phyloP scores from a whole-genome alignment of 2,329 filamentous ascomycete genomes.

The Cladobotryum protrusum region DNA sequence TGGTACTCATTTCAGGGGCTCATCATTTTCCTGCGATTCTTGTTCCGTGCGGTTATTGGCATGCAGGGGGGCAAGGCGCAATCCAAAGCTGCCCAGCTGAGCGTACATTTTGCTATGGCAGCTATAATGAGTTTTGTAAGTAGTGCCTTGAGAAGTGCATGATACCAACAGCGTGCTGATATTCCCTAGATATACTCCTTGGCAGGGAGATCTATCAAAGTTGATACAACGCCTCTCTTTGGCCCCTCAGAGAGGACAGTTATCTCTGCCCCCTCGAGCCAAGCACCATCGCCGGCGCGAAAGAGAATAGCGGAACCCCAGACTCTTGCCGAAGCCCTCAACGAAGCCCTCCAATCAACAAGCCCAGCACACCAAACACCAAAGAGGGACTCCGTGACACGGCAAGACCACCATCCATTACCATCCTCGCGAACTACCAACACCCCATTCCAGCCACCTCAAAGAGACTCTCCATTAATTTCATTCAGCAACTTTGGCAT shows the following conservation, averaged over 20 bases:
- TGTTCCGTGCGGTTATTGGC: conserved; percentile 39
- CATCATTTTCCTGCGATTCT: conserved; percentile 48
- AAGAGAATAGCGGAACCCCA: conserved; percentile 28
- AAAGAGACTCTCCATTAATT: background rate
- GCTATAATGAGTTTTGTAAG: conserved; percentile 49
- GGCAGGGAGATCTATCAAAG: conserved; percentile 41
- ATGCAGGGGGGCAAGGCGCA: conserved; percentile 33
- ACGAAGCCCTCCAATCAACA: conserved; percentile 26
- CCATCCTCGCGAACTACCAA: conserved; percentile 1
- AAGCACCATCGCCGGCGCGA: conserved; percentile 17
- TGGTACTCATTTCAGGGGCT: conserved; percentile 63
- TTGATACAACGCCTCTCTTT: conserved; percentile 54
- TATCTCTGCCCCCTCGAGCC: conserved; percentile 19
- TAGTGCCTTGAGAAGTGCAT: conserved; percentile 8
- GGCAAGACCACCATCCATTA: conserved; percentile 2
- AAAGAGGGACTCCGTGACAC: conserved; percentile 6
- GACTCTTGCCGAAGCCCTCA: conserved; percentile 37
- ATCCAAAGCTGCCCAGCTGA: conserved; percentile 36
- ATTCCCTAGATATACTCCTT: conserved; percentile 36
- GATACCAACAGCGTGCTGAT: conserved; percentile 17
- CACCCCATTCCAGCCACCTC: background rate
- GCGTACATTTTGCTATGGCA: conserved; percentile 50
- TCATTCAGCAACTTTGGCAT: conserved; percentile 12
- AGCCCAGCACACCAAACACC: conserved; percentile 10
- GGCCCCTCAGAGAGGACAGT: conserved; percentile 18